Evolutionary conservation across 169 alveolate species (phyloP).

Genomic region (Neospora caninum): DNA sequence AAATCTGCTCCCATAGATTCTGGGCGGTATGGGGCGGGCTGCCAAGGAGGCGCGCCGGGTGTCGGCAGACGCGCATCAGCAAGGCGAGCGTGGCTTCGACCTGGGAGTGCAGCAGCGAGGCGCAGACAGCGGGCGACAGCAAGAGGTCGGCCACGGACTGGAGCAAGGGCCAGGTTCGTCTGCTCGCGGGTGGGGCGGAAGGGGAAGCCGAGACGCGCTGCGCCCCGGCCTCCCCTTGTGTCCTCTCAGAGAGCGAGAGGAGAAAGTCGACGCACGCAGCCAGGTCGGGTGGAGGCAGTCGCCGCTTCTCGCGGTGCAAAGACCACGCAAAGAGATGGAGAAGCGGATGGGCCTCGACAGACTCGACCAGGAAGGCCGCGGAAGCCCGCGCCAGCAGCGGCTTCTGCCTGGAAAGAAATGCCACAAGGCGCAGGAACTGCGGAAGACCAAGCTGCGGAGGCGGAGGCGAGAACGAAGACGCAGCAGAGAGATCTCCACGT

Average conservation of each 20-base stretch:
- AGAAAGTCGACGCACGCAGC: not conserved
- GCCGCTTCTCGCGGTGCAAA: not conserved
- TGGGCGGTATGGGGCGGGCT: not conserved
- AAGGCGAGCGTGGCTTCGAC: not conserved
- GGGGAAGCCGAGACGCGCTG: not conserved
- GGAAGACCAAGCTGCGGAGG: not conserved
- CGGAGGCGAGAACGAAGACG: too few relatives aligned
- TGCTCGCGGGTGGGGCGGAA: not conserved
- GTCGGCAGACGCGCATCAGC: not conserved
- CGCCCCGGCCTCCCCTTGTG: not conserved
- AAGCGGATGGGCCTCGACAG: not conserved
- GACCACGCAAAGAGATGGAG: not conserved
- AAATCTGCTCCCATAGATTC: slow-evolving; percentile 37
- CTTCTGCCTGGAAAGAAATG: not conserved
- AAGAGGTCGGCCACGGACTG: slow-evolving; percentile 29
- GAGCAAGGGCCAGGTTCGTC: slow-evolving; percentile 37
- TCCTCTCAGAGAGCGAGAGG: not conserved
- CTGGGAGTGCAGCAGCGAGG: not conserved
- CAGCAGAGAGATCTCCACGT: too few relatives aligned
- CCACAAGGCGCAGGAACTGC: not conserved
- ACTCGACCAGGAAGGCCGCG: not conserved
- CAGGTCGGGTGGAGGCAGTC: not conserved
- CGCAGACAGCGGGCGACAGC: not conserved
- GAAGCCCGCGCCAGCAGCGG: not conserved
- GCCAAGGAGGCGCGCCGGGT: not conserved